Conservation (phyloP, 148 eudicot species). For the Diospyros lotus region DNA sequence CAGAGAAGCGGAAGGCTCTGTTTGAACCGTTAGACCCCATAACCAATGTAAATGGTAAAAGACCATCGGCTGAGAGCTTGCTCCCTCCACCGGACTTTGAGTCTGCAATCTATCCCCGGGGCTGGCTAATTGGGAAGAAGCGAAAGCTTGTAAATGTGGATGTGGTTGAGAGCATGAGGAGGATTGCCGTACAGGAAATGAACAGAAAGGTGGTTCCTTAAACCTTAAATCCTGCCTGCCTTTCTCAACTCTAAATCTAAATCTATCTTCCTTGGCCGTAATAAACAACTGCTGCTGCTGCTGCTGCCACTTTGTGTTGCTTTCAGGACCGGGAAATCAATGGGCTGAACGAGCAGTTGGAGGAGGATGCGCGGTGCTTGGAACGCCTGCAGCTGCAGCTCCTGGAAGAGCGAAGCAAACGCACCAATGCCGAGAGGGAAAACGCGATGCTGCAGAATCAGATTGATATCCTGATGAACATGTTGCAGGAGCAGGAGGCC, state of each 20-base stretch:
- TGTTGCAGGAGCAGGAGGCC: slow-evolving; percentile 65
- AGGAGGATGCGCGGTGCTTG: slow-evolving; percentile 70
- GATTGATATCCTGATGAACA: slow-evolving; percentile 84
- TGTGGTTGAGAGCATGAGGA: slow-evolving; percentile 94
- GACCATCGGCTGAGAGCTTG: slow-evolving; percentile 75
- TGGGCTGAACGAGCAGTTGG: slow-evolving; percentile 81
- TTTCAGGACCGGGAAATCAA: slow-evolving; percentile 90
- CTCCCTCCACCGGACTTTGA: slow-evolving; percentile 98
- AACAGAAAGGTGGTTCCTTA: slow-evolving; percentile 70
- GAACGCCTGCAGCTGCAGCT: slow-evolving; percentile 91
- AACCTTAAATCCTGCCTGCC: neutral
- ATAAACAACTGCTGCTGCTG: too few species aligned
- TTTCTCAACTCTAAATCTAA: too few species aligned
- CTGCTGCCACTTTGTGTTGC: neutral
- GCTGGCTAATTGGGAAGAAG: slow-evolving; percentile 93
- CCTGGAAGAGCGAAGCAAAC: slow-evolving; percentile 84
- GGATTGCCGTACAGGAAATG: slow-evolving; percentile 95
- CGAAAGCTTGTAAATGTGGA: slow-evolving; percentile 93
- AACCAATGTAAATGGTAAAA: slow-evolving; percentile 42
- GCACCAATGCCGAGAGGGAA: slow-evolving; percentile 72
- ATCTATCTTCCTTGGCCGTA: too few species aligned
- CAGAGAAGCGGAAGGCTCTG: slow-evolving; percentile 78
- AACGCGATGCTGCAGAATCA: slow-evolving; percentile 83
- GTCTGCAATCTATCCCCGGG: slow-evolving; percentile 70
- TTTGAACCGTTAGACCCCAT: slow-evolving; percentile 85